Percentiles rank a stretch among this genome's conserved stretches.
Evolutionary conservation across 129 eudicot genomes (phyloP).

Genomic region (Tagetes patula): DNA sequence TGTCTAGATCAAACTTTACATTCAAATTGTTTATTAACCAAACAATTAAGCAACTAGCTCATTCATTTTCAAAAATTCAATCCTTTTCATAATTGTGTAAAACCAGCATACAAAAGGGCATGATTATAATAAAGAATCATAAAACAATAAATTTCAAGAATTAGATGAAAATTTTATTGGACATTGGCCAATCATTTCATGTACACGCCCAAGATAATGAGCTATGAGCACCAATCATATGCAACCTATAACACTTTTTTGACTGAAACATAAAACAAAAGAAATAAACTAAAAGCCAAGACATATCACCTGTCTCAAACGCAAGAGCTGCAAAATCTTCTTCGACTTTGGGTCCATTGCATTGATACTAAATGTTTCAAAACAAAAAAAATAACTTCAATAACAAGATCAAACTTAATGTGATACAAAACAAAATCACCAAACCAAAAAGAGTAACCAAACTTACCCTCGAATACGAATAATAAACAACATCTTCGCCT

Average conservation of each 20-base stretch:
- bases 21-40: background rate
- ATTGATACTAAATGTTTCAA: conserved; percentile 40
- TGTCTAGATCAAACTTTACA: background rate
- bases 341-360: conserved; percentile 80
- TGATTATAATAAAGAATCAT: background rate
- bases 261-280: background rate
- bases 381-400: background rate
- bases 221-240: background rate
- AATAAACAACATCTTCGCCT: conserved; percentile 43
- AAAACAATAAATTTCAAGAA: too few species aligned
- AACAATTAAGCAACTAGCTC: background rate
- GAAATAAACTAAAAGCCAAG: background rate
- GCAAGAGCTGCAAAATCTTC: conserved; percentile 67
- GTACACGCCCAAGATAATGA: background rate
- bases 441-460: background rate
- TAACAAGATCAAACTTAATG: background rate
- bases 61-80: background rate
- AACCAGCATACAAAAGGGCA: background rate
- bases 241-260: background rate
- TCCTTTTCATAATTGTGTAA: background rate
- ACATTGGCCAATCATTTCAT: background rate
- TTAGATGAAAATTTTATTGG: too few species aligned
- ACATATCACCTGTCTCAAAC: conserved; percentile 60
- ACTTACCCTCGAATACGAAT: conserved; percentile 59
- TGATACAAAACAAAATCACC: background rate